These are phyloP conservation scores for Sarcomyxa edulis DNA, from an alignment of 768 basidiomycete genomes.

Conservation along the genomic window DNA sequence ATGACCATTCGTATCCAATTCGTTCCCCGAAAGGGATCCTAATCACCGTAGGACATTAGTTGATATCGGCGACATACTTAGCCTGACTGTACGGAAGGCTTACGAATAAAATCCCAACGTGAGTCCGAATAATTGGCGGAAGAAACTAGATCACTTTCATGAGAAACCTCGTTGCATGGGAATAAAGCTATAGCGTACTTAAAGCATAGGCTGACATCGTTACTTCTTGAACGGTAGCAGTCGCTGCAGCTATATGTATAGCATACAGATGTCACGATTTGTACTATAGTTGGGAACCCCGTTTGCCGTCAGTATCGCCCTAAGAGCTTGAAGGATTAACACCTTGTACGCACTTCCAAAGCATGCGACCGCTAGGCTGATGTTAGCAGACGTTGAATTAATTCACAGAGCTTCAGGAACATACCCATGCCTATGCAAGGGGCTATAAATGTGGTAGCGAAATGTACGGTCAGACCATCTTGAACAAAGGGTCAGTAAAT, in stretches of 20 bases:
- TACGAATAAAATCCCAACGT: conserved; percentile 35
- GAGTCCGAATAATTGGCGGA: conserved; percentile 30
- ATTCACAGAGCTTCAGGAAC: conserved; percentile 4
- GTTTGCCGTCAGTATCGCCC: too few species aligned
- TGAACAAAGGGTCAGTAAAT: background rate
- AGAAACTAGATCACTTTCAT: conserved; percentile 19
- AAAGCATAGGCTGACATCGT: conserved; percentile 34
- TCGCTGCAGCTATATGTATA: conserved; percentile 36
- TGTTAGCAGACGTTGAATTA: background rate
- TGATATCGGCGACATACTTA: background rate
- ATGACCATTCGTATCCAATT: conserved; percentile 33
- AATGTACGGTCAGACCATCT: conserved; percentile 31
- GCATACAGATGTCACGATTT: conserved; percentile 30
- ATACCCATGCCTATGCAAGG: conserved; percentile 34
- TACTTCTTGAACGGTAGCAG: conserved; percentile 29
- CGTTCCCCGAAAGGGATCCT: conserved; percentile 33
- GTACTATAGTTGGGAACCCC: too few species aligned
- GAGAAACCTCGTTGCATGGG: background rate
- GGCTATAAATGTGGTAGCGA: conserved; percentile 26
- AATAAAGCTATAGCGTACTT: conserved; percentile 18
- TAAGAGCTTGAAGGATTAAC: too few species aligned
- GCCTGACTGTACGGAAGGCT: conserved; percentile 2
- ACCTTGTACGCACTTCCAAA: conserved; percentile 32
- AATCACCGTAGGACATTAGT: background rate
- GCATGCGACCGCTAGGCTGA: conserved; percentile 24